Evolutionary conservation across 2,329 filamentous ascomycete genomes (phyloP).

Genomic region (Penicillium sp.): DNA sequence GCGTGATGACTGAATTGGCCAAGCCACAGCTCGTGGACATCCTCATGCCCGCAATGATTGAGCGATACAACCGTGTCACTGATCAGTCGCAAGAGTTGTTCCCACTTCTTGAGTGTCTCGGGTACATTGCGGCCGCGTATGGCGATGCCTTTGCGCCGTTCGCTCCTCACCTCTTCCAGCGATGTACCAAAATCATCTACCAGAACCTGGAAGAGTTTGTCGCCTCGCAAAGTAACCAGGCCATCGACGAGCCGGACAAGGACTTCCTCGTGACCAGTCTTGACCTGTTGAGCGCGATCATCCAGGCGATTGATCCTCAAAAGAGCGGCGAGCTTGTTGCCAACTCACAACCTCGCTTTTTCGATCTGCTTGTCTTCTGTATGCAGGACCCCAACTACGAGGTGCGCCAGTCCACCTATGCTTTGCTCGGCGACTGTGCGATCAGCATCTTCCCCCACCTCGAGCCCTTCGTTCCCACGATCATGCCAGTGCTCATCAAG

Average conservation of each 20-base stretch:
- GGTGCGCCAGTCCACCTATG: slow-evolving; percentile 92
- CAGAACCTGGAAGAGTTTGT: slow-evolving; percentile 79
- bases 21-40: slow-evolving; percentile 71
- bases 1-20: slow-evolving; percentile 76
- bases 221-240: slow-evolving; percentile 60
- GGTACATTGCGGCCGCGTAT: slow-evolving; percentile 85
- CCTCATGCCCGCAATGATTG: slow-evolving; percentile 88
- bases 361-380: slow-evolving; percentile 82
- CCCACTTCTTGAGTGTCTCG: slow-evolving; percentile 89
- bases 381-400: slow-evolving; percentile 89
- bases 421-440: slow-evolving; percentile 86
- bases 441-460: slow-evolving; percentile 85
- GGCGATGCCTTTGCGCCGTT: slow-evolving; percentile 77
- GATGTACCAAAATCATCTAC: slow-evolving; percentile 88
- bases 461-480: slow-evolving; percentile 62
- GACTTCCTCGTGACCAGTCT: slow-evolving; percentile 95
- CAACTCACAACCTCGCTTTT: slow-evolving; percentile 73
- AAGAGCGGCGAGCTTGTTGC: slow-evolving; percentile 72
- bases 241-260: slow-evolving; percentile 78
- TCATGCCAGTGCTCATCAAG: slow-evolving; percentile 73
- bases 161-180: slow-evolving; percentile 74
- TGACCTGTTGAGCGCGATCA: slow-evolving; percentile 85
- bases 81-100: slow-evolving; percentile 92
- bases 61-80: slow-evolving; percentile 77
- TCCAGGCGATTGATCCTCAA: slow-evolving; percentile 73